Percentiles rank a stretch among this genome's conserved stretches.
phyloP scores from a whole-genome alignment of 169 alveolate genomes.

The Blepharisma undulans region DNA sequence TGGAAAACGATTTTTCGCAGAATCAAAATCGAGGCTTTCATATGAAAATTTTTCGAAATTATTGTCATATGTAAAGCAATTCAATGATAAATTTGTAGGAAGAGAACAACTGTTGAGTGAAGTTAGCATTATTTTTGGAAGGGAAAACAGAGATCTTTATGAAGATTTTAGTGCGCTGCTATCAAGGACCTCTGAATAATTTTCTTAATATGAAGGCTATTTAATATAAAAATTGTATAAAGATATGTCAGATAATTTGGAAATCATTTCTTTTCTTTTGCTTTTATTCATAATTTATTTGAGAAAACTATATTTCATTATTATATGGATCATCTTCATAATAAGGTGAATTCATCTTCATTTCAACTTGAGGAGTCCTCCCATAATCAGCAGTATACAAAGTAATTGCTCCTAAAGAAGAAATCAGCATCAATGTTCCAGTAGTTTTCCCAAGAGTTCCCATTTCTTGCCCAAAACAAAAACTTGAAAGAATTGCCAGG shows the following conservation, averaged over 20 bases:
- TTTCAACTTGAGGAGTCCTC: background rate
- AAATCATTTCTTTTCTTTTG: too few relatives aligned
- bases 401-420: background rate
- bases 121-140: constrained; percentile 1
- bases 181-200: background rate
- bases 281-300: too few relatives aligned
- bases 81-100: background rate
- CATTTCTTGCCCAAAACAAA: constrained; percentile 29
- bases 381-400: background rate
- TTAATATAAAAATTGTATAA: background rate
- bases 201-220: background rate
- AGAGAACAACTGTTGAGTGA: background rate
- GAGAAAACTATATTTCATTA: background rate
- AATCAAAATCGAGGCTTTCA: background rate
- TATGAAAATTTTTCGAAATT: constrained; percentile 16
- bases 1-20: constrained; percentile 13
- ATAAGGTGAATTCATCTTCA: background rate
- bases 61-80: background rate
- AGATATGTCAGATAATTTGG: too few relatives aligned
- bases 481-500: background rate
- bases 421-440: background rate
- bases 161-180: background rate
- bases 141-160: constrained; percentile 8
- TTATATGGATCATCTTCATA: background rate
- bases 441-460: background rate